Percentiles rank a stretch among this genome's conserved stretches.
Conservation (phyloP, 495 filamentous ascomycete genomes). For the Penicillium cataractarum region DNA sequence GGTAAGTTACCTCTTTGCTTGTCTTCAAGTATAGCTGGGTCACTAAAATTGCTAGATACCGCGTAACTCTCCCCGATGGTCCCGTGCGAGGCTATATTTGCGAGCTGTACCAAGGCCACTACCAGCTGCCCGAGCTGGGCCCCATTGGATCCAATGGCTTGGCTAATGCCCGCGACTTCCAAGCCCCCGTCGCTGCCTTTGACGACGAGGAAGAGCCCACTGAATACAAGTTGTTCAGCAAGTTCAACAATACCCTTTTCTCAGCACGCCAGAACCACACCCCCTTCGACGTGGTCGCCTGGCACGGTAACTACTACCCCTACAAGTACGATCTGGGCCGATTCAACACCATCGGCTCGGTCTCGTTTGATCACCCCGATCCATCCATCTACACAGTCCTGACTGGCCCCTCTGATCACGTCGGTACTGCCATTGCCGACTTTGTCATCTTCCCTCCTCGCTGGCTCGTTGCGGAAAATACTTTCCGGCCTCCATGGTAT, state of each 20-base stretch:
- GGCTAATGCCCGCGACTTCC: constrained; percentile 88
- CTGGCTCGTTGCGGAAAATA: constrained; percentile 77
- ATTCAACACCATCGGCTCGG: constrained; percentile 76
- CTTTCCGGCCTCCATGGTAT: constrained; percentile 83
- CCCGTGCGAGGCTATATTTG: constrained; percentile 82
- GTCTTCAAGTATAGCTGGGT: background rate
- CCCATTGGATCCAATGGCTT: constrained; percentile 88
- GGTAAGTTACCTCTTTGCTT: constrained; percentile 22
- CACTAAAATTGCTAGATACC: constrained; percentile 54
- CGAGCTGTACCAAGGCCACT: constrained; percentile 86
- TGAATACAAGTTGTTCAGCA: constrained; percentile 67
- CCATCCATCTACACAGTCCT: constrained; percentile 84
- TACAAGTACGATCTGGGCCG: constrained; percentile 87
- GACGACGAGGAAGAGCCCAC: constrained; percentile 55
- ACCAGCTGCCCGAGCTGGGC: constrained; percentile 81
- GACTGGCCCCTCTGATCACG: constrained; percentile 71
- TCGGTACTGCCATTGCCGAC: constrained; percentile 75
- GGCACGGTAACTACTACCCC: constrained; percentile 78
- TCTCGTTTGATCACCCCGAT: constrained; percentile 80
- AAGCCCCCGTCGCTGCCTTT: constrained; percentile 78
- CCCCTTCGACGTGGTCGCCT: constrained; percentile 83
- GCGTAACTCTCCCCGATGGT: constrained; percentile 65
- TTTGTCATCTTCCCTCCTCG: constrained; percentile 84
- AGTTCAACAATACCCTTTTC: constrained; percentile 82
- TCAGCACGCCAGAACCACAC: constrained; percentile 70